Evolutionary conservation across 2,329 filamentous ascomycete genomes (phyloP).

Genomic region (Cladophialophora bantiana): DNA sequence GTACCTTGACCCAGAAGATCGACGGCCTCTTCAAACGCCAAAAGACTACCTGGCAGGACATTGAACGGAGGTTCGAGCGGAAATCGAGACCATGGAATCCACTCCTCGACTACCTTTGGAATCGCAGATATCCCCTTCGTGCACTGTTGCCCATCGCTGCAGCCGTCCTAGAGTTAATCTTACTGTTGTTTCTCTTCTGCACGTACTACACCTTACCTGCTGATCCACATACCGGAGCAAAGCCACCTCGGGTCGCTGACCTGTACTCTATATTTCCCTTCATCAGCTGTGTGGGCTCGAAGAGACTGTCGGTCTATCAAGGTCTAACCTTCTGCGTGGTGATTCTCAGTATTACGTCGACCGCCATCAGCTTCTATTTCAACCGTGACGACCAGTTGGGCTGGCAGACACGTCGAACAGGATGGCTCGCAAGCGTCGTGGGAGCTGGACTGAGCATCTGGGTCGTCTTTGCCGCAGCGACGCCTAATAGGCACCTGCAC

Average conservation of each 20-base stretch:
- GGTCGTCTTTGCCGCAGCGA: slow-evolving; percentile 27
- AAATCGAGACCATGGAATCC: slow-evolving; percentile 21
- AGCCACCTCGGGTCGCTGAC: slow-evolving; percentile 22
- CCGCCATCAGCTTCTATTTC: slow-evolving; percentile 20
- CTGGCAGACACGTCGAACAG: slow-evolving; percentile 20
- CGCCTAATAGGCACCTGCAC: slow-evolving; percentile 20
- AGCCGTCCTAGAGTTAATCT: slow-evolving; percentile 12
- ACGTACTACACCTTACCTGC: slow-evolving; percentile 24
- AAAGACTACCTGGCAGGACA: slow-evolving; percentile 17
- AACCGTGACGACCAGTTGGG: slow-evolving; percentile 20
- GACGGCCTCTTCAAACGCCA: slow-evolving; percentile 15
- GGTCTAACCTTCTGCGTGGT: slow-evolving; percentile 22
- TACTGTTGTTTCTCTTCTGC: slow-evolving; percentile 16
- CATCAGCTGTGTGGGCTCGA: slow-evolving; percentile 24
- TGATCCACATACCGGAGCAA: slow-evolving; percentile 19
- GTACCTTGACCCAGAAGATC: slow-evolving; percentile 3
- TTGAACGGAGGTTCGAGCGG: slow-evolving; percentile 8
- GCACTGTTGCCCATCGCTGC: slow-evolving; percentile 16
- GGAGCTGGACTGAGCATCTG: slow-evolving; percentile 20
- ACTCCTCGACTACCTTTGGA: slow-evolving; percentile 16
- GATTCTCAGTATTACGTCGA: slow-evolving; percentile 14
- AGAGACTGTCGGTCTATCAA: slow-evolving; percentile 18
- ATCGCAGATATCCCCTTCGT: slow-evolving; percentile 14
- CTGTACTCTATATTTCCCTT: slow-evolving; percentile 25
- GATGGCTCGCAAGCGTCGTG: slow-evolving; percentile 16